phyloP scores from a whole-genome alignment of 257 asterid genomes.

The Cinchona pubescens region DNA sequence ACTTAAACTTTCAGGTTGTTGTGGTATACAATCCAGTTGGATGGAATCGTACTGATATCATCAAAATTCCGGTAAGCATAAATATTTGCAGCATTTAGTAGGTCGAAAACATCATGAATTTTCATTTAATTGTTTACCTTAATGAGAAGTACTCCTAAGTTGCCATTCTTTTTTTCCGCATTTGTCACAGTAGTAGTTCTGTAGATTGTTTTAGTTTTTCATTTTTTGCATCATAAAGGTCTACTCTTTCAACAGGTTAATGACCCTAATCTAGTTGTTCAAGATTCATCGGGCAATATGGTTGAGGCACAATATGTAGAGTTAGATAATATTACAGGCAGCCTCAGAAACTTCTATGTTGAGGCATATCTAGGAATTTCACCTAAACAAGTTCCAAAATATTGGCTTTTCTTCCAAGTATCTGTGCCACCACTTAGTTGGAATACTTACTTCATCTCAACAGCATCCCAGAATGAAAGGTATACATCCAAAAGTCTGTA shows the following conservation, averaged over 20 bases:
- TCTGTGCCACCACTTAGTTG: constrained; percentile 73
- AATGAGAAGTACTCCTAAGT: neutral
- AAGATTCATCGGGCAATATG: constrained; percentile 52
- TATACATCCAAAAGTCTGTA: constrained; percentile 14
- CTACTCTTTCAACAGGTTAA: constrained; percentile 48
- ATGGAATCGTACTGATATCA: constrained; percentile 66
- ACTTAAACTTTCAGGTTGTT: constrained; percentile 50
- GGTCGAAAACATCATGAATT: neutral
- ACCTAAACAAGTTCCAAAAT: constrained; percentile 47
- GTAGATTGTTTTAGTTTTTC: neutral
- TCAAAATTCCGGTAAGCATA: constrained; percentile 68
- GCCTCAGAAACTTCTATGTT: constrained; percentile 56
- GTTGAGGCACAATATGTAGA: constrained; percentile 56
- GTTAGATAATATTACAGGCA: constrained; percentile 55
- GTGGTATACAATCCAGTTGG: constrained; percentile 86
- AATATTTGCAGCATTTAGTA: constrained; percentile 11
- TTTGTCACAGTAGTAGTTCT: neutral
- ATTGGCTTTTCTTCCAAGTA: constrained; percentile 66
- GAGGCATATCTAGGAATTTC: constrained; percentile 69
- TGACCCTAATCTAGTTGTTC: constrained; percentile 51
- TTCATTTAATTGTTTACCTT: neutral
- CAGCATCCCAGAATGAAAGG: constrained; percentile 48
- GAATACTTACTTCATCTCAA: constrained; percentile 66
- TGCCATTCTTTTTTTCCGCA: neutral
- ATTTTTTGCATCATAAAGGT: neutral